Evolutionary conservation across 164 flowering plant genomes (phyloP).

Genomic region (grape (Vitis vinifera)): ASM3070453v1 NC_081810.1:17761001-17761500

Average conservation of each 20-base stretch:
- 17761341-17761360: constrained; percentile 77
- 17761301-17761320: no score
- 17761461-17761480: constrained; percentile 74
- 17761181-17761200: neutral
- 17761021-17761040: neutral
- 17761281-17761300: neutral
- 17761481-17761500: neutral
- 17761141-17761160: neutral
- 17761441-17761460: constrained; percentile 98
- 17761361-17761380: constrained; percentile 68
- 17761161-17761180: neutral
- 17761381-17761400: constrained; percentile 79
- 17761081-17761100: no score
- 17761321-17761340: constrained; percentile 45
- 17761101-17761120: no score
- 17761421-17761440: constrained; percentile 94
- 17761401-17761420: constrained; percentile 69
- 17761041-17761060: neutral
- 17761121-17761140: neutral
- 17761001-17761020: neutral
- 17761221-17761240: neutral
- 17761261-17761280: neutral
- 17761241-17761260: no score
- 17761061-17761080: no score
- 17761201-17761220: no score